phyloP scores from a whole-genome alignment of 306 rosid genomes.

The Corylus americana region DNA sequence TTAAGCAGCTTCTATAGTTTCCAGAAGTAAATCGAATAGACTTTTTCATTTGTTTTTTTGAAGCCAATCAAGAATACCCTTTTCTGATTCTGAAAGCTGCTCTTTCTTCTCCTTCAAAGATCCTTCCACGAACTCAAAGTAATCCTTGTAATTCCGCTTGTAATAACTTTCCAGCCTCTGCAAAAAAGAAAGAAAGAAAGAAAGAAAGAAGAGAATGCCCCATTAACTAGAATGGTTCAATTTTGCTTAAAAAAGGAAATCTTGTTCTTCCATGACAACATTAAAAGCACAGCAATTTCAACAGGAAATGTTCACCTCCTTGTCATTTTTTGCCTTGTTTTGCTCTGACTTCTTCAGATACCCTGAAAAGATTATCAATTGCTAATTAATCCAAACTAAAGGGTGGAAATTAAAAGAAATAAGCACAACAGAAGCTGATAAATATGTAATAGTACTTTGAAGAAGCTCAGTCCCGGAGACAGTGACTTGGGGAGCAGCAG shows the following conservation, averaged over 20 bases:
- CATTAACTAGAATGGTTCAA: neutral
- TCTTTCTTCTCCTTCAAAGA: conserved; percentile 47
- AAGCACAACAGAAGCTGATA: neutral
- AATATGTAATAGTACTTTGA: conserved; percentile 43
- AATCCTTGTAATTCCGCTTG: conserved; percentile 93
- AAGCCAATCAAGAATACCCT: conserved; percentile 88
- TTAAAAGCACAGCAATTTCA: neutral
- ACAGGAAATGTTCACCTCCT: conserved; percentile 56
- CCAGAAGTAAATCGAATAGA: no score
- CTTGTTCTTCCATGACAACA: no score
- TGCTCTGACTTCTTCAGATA: conserved; percentile 81
- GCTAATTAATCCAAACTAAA: neutral
- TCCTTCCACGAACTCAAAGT: conserved; percentile 80
- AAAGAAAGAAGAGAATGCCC: neutral
- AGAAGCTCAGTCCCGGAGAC: conserved; percentile 73
- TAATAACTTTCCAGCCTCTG: conserved; percentile 86
- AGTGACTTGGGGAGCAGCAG: conserved; percentile 53
- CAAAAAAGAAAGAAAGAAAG: neutral
- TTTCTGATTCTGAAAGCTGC: conserved; percentile 70
- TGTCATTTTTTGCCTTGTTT: conserved; percentile 88
- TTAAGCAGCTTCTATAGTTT: neutral
- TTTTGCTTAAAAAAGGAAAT: no score
- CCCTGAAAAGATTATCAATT: conserved; percentile 42
- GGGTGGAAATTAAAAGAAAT: neutral
- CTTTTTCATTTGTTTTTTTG: conserved; percentile 49